Conservation (phyloP, 768 basidiomycete genomes). For the Phlebiopsis flavidoalba region DNA sequence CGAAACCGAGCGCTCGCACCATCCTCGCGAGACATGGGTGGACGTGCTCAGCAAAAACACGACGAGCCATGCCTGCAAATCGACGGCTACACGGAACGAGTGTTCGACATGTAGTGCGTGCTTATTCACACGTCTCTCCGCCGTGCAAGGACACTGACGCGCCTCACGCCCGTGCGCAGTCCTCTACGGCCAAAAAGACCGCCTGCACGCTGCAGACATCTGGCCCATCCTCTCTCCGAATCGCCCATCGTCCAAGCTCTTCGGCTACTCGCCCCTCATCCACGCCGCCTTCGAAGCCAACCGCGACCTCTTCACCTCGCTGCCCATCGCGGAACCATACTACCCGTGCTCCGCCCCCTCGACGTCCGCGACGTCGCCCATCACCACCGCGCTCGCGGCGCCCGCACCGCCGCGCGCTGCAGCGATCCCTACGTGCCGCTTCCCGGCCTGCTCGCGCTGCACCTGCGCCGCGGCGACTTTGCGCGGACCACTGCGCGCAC, state of each 20-base stretch:
- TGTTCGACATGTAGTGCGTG: constrained; percentile 52
- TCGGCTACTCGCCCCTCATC: constrained; percentile 51
- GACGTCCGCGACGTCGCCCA: neutral
- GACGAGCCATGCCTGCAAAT: constrained; percentile 37
- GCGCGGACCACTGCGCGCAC: constrained; percentile 31
- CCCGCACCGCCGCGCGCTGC: constrained; percentile 6
- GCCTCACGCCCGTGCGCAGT: constrained; percentile 34
- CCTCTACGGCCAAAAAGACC: constrained; percentile 20
- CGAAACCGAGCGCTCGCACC: constrained; percentile 19
- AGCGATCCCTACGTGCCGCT: constrained; percentile 21
- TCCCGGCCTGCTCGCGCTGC: constrained; percentile 38
- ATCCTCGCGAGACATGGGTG: constrained; percentile 35
- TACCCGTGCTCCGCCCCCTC: constrained; percentile 4
- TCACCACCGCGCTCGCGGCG: neutral
- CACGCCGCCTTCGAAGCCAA: constrained; percentile 30
- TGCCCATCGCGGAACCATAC: constrained; percentile 7
- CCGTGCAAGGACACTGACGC: no score
- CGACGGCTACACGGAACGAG: constrained; percentile 23
- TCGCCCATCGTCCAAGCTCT: constrained; percentile 39
- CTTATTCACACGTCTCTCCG: no score
- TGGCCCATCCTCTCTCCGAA: constrained; percentile 40
- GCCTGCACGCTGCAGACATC: constrained; percentile 25
- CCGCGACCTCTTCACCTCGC: constrained; percentile 7
- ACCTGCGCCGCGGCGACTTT: constrained; percentile 49
- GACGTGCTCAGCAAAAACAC: constrained; percentile 26